A percentile compares a stretch with the other conserved stretches of the same genome.
Conservation (phyloP, 148 eudicot genomes). For the Dysphania ambrosioides region DNA sequence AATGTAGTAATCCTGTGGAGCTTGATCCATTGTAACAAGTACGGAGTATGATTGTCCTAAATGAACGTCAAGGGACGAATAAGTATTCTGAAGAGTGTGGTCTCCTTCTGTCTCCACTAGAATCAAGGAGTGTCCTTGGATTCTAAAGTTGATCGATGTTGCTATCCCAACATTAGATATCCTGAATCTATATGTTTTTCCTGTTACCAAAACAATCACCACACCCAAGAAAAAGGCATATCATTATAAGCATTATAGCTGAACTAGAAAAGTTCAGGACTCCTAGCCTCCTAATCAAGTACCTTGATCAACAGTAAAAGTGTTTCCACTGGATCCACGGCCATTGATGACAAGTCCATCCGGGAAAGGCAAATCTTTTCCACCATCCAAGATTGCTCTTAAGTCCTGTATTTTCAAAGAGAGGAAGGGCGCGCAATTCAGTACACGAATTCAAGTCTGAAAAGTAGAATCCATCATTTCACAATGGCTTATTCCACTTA, state of each 20-base stretch:
- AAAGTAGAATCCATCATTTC: too few species aligned
- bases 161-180: slow-evolving; percentile 60
- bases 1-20: slow-evolving; percentile 47
- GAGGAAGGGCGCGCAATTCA: not conserved
- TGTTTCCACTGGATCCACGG: slow-evolving; percentile 48
- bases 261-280: too few species aligned
- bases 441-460: not conserved
- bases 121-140: slow-evolving; percentile 54
- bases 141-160: slow-evolving; percentile 54
- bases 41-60: slow-evolving; percentile 67
- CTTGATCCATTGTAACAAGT: slow-evolving; percentile 58
- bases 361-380: slow-evolving; percentile 54
- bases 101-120: slow-evolving; percentile 66
- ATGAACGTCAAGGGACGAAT: slow-evolving; percentile 56
- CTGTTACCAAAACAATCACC: slow-evolving; percentile 26
- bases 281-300: not conserved
- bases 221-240: not conserved
- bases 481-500: slow-evolving; percentile 28
- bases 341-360: slow-evolving; percentile 72
- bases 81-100: slow-evolving; percentile 57
- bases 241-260: not conserved
- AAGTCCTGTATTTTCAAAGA: slow-evolving; percentile 30
- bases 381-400: slow-evolving; percentile 46
- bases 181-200: slow-evolving; percentile 66
- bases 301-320: slow-evolving; percentile 69